A percentile compares a stretch with the other conserved stretches of the same genome.
These are phyloP conservation scores for Fusarium fujikuroi DNA, from an alignment of 2,329 filamentous ascomycete genomes.

Conservation along the genomic window DNA sequence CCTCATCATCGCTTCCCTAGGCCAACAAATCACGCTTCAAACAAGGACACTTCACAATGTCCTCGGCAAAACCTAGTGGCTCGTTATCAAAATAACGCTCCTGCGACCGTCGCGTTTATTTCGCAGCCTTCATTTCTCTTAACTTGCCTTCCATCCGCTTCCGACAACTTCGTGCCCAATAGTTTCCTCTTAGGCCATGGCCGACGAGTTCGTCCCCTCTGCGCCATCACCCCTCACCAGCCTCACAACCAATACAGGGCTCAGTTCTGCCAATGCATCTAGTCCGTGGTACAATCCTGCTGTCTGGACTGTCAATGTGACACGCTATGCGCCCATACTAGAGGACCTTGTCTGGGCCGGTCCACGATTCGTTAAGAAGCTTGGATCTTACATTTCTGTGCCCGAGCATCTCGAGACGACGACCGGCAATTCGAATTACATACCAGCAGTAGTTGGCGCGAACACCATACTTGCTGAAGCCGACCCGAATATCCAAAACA, in stretches of 20 bases:
- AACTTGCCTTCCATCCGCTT: not conserved
- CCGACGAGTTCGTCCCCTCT: slow-evolving; percentile 36
- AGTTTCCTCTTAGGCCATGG: slow-evolving; percentile 34
- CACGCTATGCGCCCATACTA: slow-evolving; percentile 70
- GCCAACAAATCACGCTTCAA: slow-evolving; percentile 26
- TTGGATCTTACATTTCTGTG: slow-evolving; percentile 70
- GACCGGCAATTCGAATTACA: slow-evolving; percentile 54
- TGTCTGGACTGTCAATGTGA: slow-evolving; percentile 67
- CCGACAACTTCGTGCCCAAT: slow-evolving; percentile 10
- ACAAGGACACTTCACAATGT: slow-evolving; percentile 39
- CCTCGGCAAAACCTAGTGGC: slow-evolving; percentile 20
- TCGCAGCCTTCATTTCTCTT: not conserved
- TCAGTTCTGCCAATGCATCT: slow-evolving; percentile 14
- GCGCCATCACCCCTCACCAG: slow-evolving; percentile 34
- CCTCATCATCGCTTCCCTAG: slow-evolving; percentile 21
- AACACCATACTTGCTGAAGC: slow-evolving; percentile 38
- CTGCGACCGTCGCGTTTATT: not conserved
- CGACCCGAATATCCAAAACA: slow-evolving; percentile 42
- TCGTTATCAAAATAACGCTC: slow-evolving; percentile 17
- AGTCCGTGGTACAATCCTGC: slow-evolving; percentile 64
- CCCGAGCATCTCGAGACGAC: slow-evolving; percentile 66
- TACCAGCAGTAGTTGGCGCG: slow-evolving; percentile 34
- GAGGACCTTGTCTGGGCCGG: slow-evolving; percentile 76
- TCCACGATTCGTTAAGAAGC: slow-evolving; percentile 75
- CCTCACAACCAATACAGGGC: slow-evolving; percentile 23